Base-by-base conservation (phyloP, 768 basidiomycete species). In the Phaffia tasmanica region DNA sequence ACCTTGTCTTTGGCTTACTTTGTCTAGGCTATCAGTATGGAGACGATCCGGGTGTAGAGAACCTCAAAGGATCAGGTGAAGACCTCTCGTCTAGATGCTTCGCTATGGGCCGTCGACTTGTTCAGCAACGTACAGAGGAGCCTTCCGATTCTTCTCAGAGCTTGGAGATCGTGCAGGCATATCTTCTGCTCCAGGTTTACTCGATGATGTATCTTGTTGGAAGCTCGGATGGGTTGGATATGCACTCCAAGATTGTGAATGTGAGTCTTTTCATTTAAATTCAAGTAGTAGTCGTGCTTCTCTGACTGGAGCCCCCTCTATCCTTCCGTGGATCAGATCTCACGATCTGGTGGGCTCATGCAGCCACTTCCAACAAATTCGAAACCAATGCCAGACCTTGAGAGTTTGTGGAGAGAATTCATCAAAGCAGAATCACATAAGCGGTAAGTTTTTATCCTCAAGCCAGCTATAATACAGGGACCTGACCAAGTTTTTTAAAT, bases 361-460 rank as follows among this genome's bases (percentile, higher is more conserved):
- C 72, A 73, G 46, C 70, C 73, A 5, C 69, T 66, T 18, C 71
- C 71, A 9, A 46, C 63, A n/a, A 64, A 66, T 49, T 59, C 71
- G 3, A 35, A 11, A 3, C 46, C 25, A 3, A 65, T 65, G 16
- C 50, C 56, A 2, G 69, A 72, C 58, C 64, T 73, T 6, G 71
- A 72, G 1, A 32, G 63, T 1, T 50, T 73, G 7, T 73, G 73
- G 72, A 42, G 61, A 5, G 63, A 71, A 27, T 72, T 70, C 48
- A 57, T 70, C 63, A 61, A 69, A 42, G 57, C 57, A 15, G 72
- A 73, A 55, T 63, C 64, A 16, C 72, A 72, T 57, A 93, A 93
- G 82, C 89, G 87, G 90, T 90, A 79, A 18, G 30, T 47, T 4
- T 21, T 27, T 62, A 23, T 21, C 27, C 19, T 42, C 11, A 11